These are phyloP conservation scores for Populus tomentosa DNA, from an alignment of 441 rosid genomes.

Conservation along the genomic window DNA sequence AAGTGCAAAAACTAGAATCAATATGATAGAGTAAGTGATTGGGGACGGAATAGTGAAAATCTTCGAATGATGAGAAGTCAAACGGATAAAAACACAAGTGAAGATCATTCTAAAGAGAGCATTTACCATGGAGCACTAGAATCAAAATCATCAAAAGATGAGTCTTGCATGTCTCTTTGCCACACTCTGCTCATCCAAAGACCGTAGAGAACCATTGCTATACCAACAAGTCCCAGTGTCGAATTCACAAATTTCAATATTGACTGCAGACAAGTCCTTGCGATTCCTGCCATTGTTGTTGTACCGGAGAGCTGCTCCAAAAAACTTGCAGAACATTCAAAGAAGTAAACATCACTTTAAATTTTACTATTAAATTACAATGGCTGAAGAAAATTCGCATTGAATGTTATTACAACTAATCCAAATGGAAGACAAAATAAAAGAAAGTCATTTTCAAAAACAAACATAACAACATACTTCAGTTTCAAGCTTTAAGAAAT, in stretches of 20 bases:
- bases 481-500: neutral
- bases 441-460: neutral
- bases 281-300: conserved; percentile 39
- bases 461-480: neutral
- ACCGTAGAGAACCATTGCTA: conserved; percentile 56
- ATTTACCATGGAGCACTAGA: conserved; percentile 48
- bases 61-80: neutral
- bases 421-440: neutral
- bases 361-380: neutral
- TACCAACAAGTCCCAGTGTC: conserved; percentile 64
- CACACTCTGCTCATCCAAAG: conserved; percentile 64
- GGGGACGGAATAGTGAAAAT: neutral
- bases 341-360: neutral
- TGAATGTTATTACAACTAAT: neutral
- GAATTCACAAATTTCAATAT: conserved; percentile 67
- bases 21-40: neutral
- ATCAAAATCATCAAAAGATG: conserved; percentile 31
- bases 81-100: neutral
- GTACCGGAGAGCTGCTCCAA: neutral
- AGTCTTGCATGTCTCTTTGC: conserved; percentile 48
- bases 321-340: neutral
- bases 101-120: neutral
- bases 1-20: neutral
- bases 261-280: conserved; percentile 55
- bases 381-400: neutral